phyloP scores from a whole-genome alignment of 2,329 filamentous ascomycete genomes.

The Neofusicoccum umdonicola region DNA sequence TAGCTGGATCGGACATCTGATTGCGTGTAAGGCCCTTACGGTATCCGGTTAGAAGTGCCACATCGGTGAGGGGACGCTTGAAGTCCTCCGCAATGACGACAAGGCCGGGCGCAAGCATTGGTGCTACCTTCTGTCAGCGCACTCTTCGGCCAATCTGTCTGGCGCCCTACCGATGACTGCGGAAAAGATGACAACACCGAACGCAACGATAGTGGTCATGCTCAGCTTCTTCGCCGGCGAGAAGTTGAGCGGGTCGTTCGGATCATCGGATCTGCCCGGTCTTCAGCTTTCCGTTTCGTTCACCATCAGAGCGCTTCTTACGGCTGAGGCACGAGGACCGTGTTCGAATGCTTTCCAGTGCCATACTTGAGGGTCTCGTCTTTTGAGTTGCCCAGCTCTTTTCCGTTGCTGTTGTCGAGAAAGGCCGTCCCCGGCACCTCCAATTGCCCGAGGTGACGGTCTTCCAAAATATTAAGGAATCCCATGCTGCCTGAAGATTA shows the following conservation, averaged over 20 bases:
- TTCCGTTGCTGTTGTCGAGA: conserved; percentile 27
- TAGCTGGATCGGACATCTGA: neutral
- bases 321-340: conserved; percentile 36
- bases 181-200: conserved; percentile 34
- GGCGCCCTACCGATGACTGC: neutral
- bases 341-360: conserved; percentile 32
- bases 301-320: conserved; percentile 18
- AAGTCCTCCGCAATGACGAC: conserved; percentile 34
- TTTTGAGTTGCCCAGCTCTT: conserved; percentile 17
- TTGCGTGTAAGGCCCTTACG: neutral
- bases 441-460: conserved; percentile 27
- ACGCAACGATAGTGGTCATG: conserved; percentile 33
- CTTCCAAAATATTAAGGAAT: conserved; percentile 35
- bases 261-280: conserved; percentile 27
- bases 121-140: conserved; percentile 21
- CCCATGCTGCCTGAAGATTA: conserved; percentile 24
- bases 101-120: conserved; percentile 35
- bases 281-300: neutral
- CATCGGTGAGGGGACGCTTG: conserved; percentile 27
- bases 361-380: conserved; percentile 30
- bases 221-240: conserved; percentile 32
- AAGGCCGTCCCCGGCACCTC: conserved; percentile 37
- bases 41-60: conserved; percentile 38
- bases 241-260: conserved; percentile 39
- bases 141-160: conserved; percentile 1